Conservation (phyloP, 352 stramenopile genomes). For the Hyaloperonospora brassicae region DNA sequence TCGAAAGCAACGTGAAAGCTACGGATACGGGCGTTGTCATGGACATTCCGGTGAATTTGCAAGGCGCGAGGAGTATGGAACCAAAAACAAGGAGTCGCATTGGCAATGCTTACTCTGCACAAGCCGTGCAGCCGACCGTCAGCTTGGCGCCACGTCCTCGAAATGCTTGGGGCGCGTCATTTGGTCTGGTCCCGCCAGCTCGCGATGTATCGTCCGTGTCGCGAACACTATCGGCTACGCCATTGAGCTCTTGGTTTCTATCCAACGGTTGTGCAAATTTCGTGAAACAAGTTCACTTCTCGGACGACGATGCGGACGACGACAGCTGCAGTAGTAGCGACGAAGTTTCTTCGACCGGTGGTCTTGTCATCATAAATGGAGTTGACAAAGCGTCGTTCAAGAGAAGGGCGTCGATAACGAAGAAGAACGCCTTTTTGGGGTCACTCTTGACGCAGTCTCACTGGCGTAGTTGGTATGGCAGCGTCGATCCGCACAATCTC, state of each 20-base stretch:
- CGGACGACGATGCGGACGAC: constrained; percentile 13
- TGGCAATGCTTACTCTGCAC: neutral
- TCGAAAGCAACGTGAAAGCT: constrained; percentile 1
- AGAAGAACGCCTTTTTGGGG: constrained; percentile 43
- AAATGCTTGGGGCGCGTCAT: constrained; percentile 44
- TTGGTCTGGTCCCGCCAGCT: constrained; percentile 24
- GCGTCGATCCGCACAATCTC: constrained; percentile 30
- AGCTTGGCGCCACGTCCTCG: constrained; percentile 6
- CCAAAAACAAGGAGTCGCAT: neutral
- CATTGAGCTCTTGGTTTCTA: constrained; percentile 61
- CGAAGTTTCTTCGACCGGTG: neutral
- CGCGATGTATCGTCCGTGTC: neutral
- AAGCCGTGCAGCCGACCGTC: neutral
- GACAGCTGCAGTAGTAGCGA: constrained; percentile 8
- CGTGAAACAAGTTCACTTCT: constrained; percentile 43
- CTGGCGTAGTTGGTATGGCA: constrained; percentile 60
- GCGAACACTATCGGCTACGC: constrained; percentile 23
- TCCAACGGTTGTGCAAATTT: constrained; percentile 58
- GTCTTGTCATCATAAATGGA: neutral
- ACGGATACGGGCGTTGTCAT: constrained; percentile 16
- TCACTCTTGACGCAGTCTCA: constrained; percentile 34
- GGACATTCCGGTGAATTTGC: constrained; percentile 27
- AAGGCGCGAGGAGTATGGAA: constrained; percentile 22
- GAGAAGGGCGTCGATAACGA: constrained; percentile 9
- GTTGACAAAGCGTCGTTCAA: constrained; percentile 12